A percentile compares a stretch with the other conserved stretches of the same genome.
Evolutionary conservation across 2,329 filamentous ascomycete genomes (phyloP).

Genomic region (Trichoderma asperellum): DNA sequence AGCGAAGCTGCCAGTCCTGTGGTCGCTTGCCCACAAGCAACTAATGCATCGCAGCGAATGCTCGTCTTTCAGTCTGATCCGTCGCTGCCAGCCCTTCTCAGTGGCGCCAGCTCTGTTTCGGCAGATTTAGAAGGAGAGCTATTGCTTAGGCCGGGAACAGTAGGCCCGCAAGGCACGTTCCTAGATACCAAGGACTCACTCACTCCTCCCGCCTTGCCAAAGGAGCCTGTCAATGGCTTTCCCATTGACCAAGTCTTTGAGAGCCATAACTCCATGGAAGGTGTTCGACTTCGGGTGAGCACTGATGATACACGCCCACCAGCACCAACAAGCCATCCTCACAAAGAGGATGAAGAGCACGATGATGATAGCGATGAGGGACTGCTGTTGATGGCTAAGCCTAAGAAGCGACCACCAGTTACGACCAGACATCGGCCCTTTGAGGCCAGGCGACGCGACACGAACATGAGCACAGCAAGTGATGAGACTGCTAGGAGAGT

Average conservation of each 20-base stretch:
- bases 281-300: slow-evolving; percentile 40
- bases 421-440: slow-evolving; percentile 37
- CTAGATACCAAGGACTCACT: slow-evolving; percentile 59
- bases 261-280: slow-evolving; percentile 41
- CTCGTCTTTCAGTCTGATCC: slow-evolving; percentile 64
- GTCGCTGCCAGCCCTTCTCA: slow-evolving; percentile 65
- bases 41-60: slow-evolving; percentile 52
- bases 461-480: slow-evolving; percentile 54
- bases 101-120: slow-evolving; percentile 66
- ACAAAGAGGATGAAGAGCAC: slow-evolving; percentile 46
- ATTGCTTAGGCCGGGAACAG: slow-evolving; percentile 53
- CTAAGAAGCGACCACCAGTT: slow-evolving; percentile 49
- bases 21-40: slow-evolving; percentile 46
- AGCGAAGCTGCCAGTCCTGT: slow-evolving; percentile 57
- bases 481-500: slow-evolving; percentile 67
- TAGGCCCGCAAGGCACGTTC: slow-evolving; percentile 48
- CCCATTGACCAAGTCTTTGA: slow-evolving; percentile 49
- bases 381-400: slow-evolving; percentile 57
- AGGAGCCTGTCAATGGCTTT: slow-evolving; percentile 52
- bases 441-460: slow-evolving; percentile 57
- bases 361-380: slow-evolving; percentile 60
- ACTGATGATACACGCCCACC: slow-evolving; percentile 32
- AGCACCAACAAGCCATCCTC: slow-evolving; percentile 14
- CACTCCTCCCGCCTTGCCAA: slow-evolving; percentile 56
- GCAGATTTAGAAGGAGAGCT: slow-evolving; percentile 66